Evolutionary conservation across 495 filamentous ascomycete species (phyloP).

Genomic region (Daldinia decipiens): DNA sequence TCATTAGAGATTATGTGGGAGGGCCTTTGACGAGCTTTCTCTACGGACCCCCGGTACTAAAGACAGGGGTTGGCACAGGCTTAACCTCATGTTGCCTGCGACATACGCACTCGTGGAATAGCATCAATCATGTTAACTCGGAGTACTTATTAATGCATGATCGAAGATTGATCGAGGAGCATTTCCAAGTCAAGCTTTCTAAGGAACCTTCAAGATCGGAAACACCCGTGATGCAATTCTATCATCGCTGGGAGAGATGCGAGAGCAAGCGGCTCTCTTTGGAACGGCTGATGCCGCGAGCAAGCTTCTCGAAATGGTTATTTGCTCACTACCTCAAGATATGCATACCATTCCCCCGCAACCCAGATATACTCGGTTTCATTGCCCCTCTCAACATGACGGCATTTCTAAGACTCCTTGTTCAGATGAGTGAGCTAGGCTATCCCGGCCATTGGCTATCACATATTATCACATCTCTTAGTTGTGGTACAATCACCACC

Average conservation of each 20-base stretch:
- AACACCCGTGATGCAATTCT: not conserved
- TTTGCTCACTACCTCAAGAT: slow-evolving; percentile 51
- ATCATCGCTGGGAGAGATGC: slow-evolving; percentile 38
- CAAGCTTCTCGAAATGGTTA: slow-evolving; percentile 47
- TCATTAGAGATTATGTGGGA: slow-evolving; percentile 51
- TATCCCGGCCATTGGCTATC: slow-evolving; percentile 55
- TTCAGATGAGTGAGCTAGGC: slow-evolving; percentile 45
- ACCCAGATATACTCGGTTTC: slow-evolving; percentile 3
- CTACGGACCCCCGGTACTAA: slow-evolving; percentile 49
- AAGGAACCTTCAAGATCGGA: not conserved
- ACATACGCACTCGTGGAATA: slow-evolving; percentile 31
- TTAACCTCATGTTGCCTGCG: slow-evolving; percentile 44
- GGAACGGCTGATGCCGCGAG: slow-evolving; percentile 37
- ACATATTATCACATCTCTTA: slow-evolving; percentile 39
- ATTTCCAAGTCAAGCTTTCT: slow-evolving; percentile 36
- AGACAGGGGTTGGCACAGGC: slow-evolving; percentile 26
- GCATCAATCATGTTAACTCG: slow-evolving; percentile 39
- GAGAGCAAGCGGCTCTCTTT: slow-evolving; percentile 14
- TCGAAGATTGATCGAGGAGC: slow-evolving; percentile 28
- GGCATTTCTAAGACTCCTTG: slow-evolving; percentile 46
- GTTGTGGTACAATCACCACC: slow-evolving; percentile 43
- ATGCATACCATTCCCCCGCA: slow-evolving; percentile 42
- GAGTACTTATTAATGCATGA: slow-evolving; percentile 46
- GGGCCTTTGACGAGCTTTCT: slow-evolving; percentile 47
- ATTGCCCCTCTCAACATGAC: slow-evolving; percentile 49